Base-by-base conservation (phyloP, 768 basidiomycete species). In the Calocybe gangraenosa region DNA sequence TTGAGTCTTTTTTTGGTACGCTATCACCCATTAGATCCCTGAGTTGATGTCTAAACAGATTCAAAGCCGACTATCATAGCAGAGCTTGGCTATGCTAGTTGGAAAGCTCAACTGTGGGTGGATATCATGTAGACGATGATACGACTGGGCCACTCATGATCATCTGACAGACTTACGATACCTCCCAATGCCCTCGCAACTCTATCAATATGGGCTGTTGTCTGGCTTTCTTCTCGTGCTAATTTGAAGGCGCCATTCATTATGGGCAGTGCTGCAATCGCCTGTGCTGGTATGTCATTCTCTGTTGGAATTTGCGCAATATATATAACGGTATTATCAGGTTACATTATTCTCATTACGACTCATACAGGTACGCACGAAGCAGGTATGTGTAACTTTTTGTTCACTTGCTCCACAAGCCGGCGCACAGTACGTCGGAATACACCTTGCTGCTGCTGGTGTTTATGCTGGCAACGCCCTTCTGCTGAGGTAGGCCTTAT, bases 391-490 rank as follows among this genome's bases (percentile, higher is more conserved):
- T 40, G 34, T 22, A 6, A 11, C 23, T 36, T 1, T 9, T 39
- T 28, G 20, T 15, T 42, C 11, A 39, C 19, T 17, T 18, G 9
- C 43, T 30, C 13, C 49, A 22, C 20, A 14, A 75, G 75, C 77
- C 40, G 75, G 73, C 10, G 65, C 71, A 1, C 78, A 79, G 56
- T 84, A 82, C 48, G 68, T 75, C 18, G 78, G 81, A 14, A 71
- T 81, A 0, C 75, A 74, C 58, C 66, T 84, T 21, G 70, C 75
- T 6, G 70, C 76, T 31, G 73, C 73, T 0, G 80, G 80, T 9
- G 64, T 80, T 2, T 84, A 78, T 58, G 75, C 78, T 0, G 79
- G 75, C 10, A 81, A 76, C 52, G 72, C 79, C 1, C 60, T 81
- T 8, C 63, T 82, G 28, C 58, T 82, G 14, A 78, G 76, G 78